Evolutionary conservation across 768 basidiomycete species (phyloP).

Genomic region (Rhizopogon vinicolor): DNA sequence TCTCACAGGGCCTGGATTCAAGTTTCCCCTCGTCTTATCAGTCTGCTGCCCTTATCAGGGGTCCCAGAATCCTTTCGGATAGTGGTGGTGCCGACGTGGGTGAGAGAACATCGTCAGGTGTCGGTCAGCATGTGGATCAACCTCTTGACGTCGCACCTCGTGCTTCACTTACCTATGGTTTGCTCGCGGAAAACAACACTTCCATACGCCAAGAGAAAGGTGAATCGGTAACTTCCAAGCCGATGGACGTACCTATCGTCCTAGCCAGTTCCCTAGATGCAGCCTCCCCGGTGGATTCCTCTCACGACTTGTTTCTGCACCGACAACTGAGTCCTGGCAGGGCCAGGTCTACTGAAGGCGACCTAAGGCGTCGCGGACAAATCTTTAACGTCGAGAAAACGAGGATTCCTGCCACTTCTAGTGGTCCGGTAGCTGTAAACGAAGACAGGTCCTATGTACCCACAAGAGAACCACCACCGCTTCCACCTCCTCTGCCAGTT

Average conservation of each 20-base stretch:
- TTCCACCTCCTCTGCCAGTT: constrained; percentile 8
- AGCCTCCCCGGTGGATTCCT: neutral
- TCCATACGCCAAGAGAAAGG: neutral
- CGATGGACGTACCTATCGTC: constrained; percentile 1
- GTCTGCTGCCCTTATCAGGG: neutral
- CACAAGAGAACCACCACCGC: constrained; percentile 16
- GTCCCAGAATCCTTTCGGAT: neutral
- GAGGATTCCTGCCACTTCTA: neutral
- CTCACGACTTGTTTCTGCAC: neutral
- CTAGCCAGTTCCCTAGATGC: neutral
- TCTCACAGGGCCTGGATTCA: neutral
- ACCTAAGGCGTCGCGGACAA: constrained; percentile 20
- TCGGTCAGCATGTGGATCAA: neutral
- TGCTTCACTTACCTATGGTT: neutral
- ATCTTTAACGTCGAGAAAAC: constrained; percentile 13
- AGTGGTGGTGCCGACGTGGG: neutral
- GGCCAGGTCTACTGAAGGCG: neutral
- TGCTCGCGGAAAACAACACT: neutral
- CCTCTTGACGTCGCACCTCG: neutral
- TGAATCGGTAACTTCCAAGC: neutral
- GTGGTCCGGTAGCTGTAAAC: constrained; percentile 2
- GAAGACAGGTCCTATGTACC: constrained; percentile 8
- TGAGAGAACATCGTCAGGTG: neutral
- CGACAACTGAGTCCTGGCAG: neutral
- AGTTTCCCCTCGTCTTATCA: neutral